phyloP scores from a whole-genome alignment of 2,329 filamentous ascomycete species.

The Penicillium sp. region DNA sequence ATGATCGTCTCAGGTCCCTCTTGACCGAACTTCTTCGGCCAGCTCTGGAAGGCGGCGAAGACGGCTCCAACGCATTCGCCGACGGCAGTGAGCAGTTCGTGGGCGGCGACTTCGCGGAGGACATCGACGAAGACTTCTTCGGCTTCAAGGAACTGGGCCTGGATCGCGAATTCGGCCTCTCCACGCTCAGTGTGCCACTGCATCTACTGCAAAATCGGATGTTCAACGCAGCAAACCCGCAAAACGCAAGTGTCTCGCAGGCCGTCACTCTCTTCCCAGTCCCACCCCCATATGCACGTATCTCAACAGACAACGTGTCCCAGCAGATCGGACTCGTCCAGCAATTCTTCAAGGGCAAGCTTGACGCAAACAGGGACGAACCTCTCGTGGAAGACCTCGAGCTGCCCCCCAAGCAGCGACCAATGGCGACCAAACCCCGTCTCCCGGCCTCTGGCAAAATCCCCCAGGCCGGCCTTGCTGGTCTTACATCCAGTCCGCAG shows the following conservation, averaged over 20 bases:
- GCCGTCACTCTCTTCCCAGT: conserved; percentile 56
- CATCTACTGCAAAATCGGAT: conserved; percentile 92
- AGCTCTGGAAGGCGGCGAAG: conserved; percentile 75
- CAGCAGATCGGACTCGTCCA: conserved; percentile 82
- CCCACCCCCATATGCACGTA: conserved; percentile 69
- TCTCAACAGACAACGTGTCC: conserved; percentile 73
- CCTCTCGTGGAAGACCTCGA: conserved; percentile 92
- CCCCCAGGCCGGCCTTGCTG: conserved; percentile 31
- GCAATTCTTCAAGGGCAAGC: conserved; percentile 85
- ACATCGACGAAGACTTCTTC: conserved; percentile 98
- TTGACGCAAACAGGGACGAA: conserved; percentile 77
- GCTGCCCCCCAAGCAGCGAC: conserved; percentile 82
- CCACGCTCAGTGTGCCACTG: conserved; percentile 83
- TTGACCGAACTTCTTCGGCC: conserved; percentile 90
- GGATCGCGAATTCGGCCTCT: conserved; percentile 82
- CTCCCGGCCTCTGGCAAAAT: conserved; percentile 48
- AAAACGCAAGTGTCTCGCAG: conserved; percentile 54
- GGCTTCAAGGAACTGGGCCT: conserved; percentile 94
- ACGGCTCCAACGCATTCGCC: conserved; percentile 87
- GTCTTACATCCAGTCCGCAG: conserved; percentile 38
- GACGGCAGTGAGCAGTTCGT: conserved; percentile 97
- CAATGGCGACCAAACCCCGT: conserved; percentile 42
- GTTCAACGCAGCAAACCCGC: conserved; percentile 76
- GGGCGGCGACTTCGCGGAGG: conserved; percentile 93
- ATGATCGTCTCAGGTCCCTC: conserved; percentile 92